Evolutionary conservation across 2,329 filamentous ascomycete species (phyloP).

Genomic region (Colletotrichum plurivorum): DNA sequence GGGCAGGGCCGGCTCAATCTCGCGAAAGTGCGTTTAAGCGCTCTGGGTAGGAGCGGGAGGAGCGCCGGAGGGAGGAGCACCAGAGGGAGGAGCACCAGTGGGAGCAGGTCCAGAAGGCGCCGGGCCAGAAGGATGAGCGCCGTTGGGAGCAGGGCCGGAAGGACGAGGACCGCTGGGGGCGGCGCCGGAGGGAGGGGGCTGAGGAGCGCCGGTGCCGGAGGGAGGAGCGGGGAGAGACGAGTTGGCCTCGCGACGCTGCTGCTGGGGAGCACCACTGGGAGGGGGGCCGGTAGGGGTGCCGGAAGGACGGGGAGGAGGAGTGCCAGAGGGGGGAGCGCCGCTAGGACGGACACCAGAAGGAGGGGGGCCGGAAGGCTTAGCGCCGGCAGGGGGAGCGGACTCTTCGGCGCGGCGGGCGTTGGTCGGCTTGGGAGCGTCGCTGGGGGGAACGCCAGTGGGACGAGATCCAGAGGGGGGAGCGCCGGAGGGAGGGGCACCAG

Average conservation of each 20-base stretch:
- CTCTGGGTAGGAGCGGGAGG: conserved; percentile 29
- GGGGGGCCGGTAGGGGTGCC: conserved; percentile 19
- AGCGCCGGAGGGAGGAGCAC: conserved; percentile 5
- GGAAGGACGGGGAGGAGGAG: conserved; percentile 5
- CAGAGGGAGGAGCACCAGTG: neutral
- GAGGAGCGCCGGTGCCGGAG: conserved; percentile 11
- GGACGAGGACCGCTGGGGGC: conserved; percentile 8
- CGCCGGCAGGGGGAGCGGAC: conserved; percentile 1
- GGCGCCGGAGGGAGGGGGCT: conserved; percentile 11
- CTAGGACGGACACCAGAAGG: conserved; percentile 12
- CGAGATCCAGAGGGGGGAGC: conserved; percentile 12
- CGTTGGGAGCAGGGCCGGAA: conserved; percentile 8
- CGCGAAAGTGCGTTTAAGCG: neutral
- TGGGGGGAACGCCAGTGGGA: conserved; percentile 1
- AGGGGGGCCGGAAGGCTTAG: conserved; percentile 10
- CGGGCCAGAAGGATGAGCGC: conserved; percentile 8
- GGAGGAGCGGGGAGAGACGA: conserved; percentile 1
- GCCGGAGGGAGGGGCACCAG: conserved; percentile 10
- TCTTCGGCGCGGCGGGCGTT: conserved; percentile 17
- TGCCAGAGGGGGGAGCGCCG: conserved; percentile 17
- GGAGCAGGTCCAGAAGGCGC: conserved; percentile 14
- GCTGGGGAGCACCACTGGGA: conserved; percentile 13
- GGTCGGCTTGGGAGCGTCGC: neutral
- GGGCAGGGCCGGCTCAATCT: neutral
- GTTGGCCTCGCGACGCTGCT: conserved; percentile 12